Conservation (phyloP, 768 basidiomycete species). For the Gloeophyllum trabeum region DNA sequence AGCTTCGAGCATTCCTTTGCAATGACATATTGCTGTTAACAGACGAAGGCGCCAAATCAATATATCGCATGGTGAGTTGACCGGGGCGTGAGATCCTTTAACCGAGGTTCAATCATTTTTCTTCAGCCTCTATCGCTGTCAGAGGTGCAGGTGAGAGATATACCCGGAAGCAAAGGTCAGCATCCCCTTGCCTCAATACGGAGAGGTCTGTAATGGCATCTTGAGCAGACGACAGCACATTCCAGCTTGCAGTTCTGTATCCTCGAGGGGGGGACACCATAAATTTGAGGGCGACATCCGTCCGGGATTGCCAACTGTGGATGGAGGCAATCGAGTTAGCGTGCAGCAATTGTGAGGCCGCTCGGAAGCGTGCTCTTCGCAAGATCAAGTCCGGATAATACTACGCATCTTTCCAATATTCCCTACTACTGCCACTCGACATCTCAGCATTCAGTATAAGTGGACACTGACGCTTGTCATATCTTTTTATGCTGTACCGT, state of each 20-base stretch:
- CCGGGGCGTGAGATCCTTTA: background rate
- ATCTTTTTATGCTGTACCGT: no score
- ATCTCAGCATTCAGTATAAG: no score
- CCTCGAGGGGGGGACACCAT: slow-evolving; percentile 68
- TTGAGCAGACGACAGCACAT: slow-evolving; percentile 59
- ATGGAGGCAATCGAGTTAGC: slow-evolving; percentile 32
- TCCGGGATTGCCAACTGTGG: slow-evolving; percentile 50
- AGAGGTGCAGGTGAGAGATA: slow-evolving; percentile 48
- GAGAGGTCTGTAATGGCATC: background rate
- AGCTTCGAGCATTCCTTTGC: slow-evolving; percentile 69
- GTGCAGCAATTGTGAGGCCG: slow-evolving; percentile 27
- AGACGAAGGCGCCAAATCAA: slow-evolving; percentile 51
- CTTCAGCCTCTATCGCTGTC: slow-evolving; percentile 64
- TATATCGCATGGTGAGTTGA: slow-evolving; percentile 73
- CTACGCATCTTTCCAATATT: no score
- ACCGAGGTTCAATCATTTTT: background rate
- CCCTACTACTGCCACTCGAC: no score
- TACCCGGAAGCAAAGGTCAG: slow-evolving; percentile 39
- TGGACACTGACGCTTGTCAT: no score
- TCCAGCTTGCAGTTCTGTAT: slow-evolving; percentile 57
- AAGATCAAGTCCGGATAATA: no score
- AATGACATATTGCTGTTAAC: slow-evolving; percentile 85
- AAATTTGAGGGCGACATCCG: slow-evolving; percentile 41
- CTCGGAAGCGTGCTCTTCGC: no score
- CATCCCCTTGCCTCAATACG: background rate